Evolutionary conservation across 257 asterid genomes (phyloP).

Genomic region (Cordia subcordata): DNA sequence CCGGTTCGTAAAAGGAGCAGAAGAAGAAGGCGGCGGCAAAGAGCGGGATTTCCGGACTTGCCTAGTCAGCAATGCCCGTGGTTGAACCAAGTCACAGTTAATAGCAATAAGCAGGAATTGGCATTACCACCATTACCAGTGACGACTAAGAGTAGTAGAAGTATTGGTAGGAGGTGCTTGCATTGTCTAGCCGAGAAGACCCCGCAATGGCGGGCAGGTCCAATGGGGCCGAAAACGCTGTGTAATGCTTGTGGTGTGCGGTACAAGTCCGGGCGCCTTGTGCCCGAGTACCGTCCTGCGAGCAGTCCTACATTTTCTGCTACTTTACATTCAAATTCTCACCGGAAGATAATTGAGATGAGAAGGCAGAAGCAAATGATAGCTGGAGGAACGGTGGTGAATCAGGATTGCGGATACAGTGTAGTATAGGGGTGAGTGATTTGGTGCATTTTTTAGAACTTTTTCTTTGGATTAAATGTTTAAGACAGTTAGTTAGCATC

Average conservation of each 20-base stretch:
- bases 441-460: slow-evolving; percentile 19
- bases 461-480: slow-evolving; percentile 8
- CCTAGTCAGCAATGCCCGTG: slow-evolving; percentile 22
- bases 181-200: slow-evolving; percentile 85
- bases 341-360: slow-evolving; percentile 83
- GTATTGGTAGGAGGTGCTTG: slow-evolving; percentile 63
- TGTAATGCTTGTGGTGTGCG: slow-evolving; percentile 95
- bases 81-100: slow-evolving; percentile 24
- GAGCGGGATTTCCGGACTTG: slow-evolving; percentile 25
- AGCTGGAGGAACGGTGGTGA: slow-evolving; percentile 29
- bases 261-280: slow-evolving; percentile 75
- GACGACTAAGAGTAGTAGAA: slow-evolving; percentile 13
- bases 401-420: slow-evolving; percentile 51
- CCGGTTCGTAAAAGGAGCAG: slow-evolving; percentile 69
- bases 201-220: slow-evolving; percentile 94
- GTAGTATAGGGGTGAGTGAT: slow-evolving; percentile 44
- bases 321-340: slow-evolving; percentile 71
- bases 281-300: slow-evolving; percentile 93
- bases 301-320: slow-evolving; percentile 70
- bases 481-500: slow-evolving; percentile 37
- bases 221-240: slow-evolving; percentile 77
- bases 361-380: slow-evolving; percentile 51
- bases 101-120: slow-evolving; percentile 26
- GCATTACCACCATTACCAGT: slow-evolving; percentile 25
- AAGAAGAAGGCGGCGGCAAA: slow-evolving; percentile 25